These are phyloP conservation scores for Chenopodium quinoa DNA, from an alignment of 148 eudicot species.

Conservation along the genomic window DNA sequence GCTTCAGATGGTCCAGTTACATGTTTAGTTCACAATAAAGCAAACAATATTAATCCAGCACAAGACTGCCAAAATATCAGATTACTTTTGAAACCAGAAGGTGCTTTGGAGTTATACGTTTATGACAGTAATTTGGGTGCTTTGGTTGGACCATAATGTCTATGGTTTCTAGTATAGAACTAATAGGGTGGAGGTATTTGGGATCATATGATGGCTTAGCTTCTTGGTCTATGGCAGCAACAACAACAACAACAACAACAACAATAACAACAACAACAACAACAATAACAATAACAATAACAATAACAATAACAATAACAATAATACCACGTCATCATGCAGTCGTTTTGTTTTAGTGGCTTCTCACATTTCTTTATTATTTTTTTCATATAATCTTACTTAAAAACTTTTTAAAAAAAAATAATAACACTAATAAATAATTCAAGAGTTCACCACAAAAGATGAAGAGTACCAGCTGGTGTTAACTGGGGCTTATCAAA, in stretches of 20 bases:
- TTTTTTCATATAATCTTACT: too few species aligned
- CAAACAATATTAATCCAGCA: neutral
- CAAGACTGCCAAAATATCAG: neutral
- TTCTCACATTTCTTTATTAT: neutral
- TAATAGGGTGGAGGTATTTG: neutral
- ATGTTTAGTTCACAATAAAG: conserved; percentile 25
- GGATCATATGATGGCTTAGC: neutral
- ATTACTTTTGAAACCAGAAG: neutral
- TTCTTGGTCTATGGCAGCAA: neutral
- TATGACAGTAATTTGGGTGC: neutral
- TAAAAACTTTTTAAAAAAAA: too few species aligned
- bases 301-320: too few species aligned
- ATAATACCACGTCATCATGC: neutral
- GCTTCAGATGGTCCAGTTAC: conserved; percentile 35
- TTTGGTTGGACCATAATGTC: neutral
- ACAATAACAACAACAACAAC: neutral
- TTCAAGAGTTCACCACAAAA: neutral
- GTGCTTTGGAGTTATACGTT: neutral
- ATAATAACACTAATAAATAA: neutral
- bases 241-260: too few species aligned
- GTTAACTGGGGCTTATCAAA: conserved; percentile 28
- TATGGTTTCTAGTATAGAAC: neutral
- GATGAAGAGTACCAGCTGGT: conserved; percentile 31
- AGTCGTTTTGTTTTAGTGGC: neutral
- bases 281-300: too few species aligned